Conservation (phyloP, 75 land plant species). For the Selaginella tamariscina region DNA sequence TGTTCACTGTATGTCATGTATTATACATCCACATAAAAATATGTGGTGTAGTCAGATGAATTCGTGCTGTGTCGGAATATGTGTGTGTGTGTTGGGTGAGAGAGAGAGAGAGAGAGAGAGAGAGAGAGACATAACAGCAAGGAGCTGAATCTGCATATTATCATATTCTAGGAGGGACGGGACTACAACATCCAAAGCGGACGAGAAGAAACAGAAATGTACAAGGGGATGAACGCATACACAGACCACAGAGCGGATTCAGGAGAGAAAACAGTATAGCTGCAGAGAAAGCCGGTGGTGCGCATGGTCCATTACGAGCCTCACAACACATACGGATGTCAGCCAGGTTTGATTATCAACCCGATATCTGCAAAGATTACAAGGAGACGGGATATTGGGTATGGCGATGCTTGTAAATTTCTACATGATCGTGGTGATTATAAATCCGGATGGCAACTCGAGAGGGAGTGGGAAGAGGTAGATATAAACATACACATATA, state of each 20-base stretch:
- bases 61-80: too few relatives aligned
- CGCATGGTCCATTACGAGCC: slow-evolving; percentile 91
- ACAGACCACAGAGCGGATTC: slow-evolving; percentile 91
- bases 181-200: slow-evolving; percentile 21
- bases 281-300: slow-evolving; percentile 86
- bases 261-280: slow-evolving; percentile 80
- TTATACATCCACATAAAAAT: too few relatives aligned
- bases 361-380: slow-evolving; percentile 96
- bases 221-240: slow-evolving; percentile 79
- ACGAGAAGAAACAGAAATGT: slow-evolving; percentile 38
- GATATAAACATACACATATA: too few relatives aligned
- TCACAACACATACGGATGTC: slow-evolving; percentile 71
- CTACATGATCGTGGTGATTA: slow-evolving; percentile 99
- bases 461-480: slow-evolving; percentile 41
- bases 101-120: too few relatives aligned
- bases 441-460: slow-evolving; percentile 97
- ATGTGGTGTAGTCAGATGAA: too few relatives aligned
- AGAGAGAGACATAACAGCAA: too few relatives aligned
- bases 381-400: slow-evolving; percentile 98
- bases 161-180: slow-evolving; percentile 39
- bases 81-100: too few relatives aligned
- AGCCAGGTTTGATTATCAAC: slow-evolving; percentile 94
- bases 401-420: slow-evolving; percentile 91
- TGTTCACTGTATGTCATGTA: too few relatives aligned
- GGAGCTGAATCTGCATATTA: too few relatives aligned